Evolutionary conservation across 768 basidiomycete genomes (phyloP), one percentile per base, ranked within the genome.

Genomic region (Rhodotorula taiwanensis): DNA sequence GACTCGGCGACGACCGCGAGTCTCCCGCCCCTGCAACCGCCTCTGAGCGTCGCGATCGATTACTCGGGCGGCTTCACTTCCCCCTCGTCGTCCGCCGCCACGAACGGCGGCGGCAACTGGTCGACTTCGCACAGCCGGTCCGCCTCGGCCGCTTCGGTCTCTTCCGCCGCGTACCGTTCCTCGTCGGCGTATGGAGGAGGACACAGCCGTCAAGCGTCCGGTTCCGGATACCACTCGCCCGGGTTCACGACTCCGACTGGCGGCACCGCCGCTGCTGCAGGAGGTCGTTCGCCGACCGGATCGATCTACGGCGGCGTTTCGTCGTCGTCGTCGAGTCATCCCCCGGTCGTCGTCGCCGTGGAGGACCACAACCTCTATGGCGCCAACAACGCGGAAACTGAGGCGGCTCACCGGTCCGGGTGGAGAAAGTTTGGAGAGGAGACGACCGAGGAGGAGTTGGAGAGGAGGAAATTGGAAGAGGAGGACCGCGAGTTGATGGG

Each of bases 401-500:
- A 55, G 54, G 31, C 31, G 42, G 51, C 14, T 5, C 50, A 28
- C 31, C 23, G 31, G 60, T n/a, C n/a, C n/a, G n/a, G 66, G 20
- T 58, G 60, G 60, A 49, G 66, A 20, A 58, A 58, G 57, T 55
- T 62, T 28, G 66, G 59, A 31, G 55, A 57, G 33, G 27, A 60
- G 36, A 56, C 39, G 23, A 34, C 47, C 9, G 47, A 52, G 42
- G 60, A 61, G 48, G 21, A 53, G 30, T 48, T 43, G 27, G 58
- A 21, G 33, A 47, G 41, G 43, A 16, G 23, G 6, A n/a, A 45
- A 41, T 34, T 45, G 27, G 58, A 63, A 7, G 58, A 67, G 39
- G 62, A 67, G 43, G 66, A 67, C 54, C 25, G 58, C 16, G 66
- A 63, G 39, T 25, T 67, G 16, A 67, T 67, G 66, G 66, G 39